Evolutionary conservation across 1,284 basidiomycete species (phyloP).

Genomic region (Mycena sp.): DNA sequence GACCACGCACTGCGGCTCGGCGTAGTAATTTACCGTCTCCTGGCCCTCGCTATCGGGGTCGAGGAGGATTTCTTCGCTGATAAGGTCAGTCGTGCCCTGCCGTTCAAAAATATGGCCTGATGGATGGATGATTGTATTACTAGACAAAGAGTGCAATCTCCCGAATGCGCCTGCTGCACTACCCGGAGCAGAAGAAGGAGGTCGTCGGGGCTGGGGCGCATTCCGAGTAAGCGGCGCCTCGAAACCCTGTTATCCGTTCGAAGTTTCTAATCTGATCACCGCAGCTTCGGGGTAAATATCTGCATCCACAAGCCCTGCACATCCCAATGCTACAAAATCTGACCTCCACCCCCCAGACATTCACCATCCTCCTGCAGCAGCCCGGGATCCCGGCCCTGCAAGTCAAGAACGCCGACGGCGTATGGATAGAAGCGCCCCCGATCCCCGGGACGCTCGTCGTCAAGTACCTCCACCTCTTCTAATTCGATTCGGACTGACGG

Average conservation of each 20-base stretch:
- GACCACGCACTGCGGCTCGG: not conserved
- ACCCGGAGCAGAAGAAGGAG: not conserved
- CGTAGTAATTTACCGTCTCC: not conserved
- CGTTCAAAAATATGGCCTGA: not conserved
- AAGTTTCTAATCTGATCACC: not conserved
- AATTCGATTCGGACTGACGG: not conserved
- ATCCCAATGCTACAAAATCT: not conserved
- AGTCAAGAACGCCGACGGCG: not conserved
- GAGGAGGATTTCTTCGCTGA: not conserved
- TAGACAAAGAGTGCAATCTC: not conserved
- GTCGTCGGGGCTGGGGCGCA: not conserved
- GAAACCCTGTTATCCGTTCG: not conserved
- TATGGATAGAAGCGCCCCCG: not conserved
- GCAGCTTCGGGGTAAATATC: not conserved
- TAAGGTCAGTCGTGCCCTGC: too few species aligned
- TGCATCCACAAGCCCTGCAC: not conserved
- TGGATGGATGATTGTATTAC: not conserved
- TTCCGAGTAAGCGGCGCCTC: not conserved
- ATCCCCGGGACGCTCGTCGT: not conserved
- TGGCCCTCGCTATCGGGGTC: not conserved
- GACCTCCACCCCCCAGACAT: not conserved
- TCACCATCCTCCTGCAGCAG: constrained; percentile 7
- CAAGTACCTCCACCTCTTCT: not conserved
- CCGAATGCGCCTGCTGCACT: not conserved
- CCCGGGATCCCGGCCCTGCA: not conserved